Base-by-base conservation (phyloP, 371 early-diverging fungal genomes). In the Mortierella sp. region DNA sequence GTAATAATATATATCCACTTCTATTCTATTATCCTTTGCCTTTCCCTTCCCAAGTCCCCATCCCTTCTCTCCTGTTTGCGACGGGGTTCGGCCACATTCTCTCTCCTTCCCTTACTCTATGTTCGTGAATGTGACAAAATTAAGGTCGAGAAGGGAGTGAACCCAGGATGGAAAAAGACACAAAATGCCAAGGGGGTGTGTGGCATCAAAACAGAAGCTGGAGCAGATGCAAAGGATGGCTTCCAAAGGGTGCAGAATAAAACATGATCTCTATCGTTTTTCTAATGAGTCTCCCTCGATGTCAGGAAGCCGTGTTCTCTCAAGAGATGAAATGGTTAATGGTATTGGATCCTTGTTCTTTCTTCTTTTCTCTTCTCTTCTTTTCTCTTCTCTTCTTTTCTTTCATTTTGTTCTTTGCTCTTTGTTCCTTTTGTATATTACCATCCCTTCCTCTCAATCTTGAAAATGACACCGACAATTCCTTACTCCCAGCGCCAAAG, bases 281-380 rank as follows among this genome's bases (percentile, higher is more conserved):
- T 61, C 10, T 39, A 50, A 19, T 4, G 29, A 7, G 31, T 55
- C 11, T 13, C 55, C 31, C 16, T 55, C 16, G 29, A n/a, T 16
- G 74, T 74, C 67, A 63, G 74, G 45, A 39, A 47, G 31, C n/a
- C 11, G 11, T 31, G 9, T 19, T 65, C 65, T n/a, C 44, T 37
- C n/a, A n/a, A n/a, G n/a, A n/a, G n/a, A n/a, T n/a, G n/a, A n/a
- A n/a, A n/a, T n/a, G n/a, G n/a, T 19, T 26, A 37, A n/a, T 29
- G 24, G 44, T 43, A 65, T 43, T 48, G 9, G 10, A 11, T 8
- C 26, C 26, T 9, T 31, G 31, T 47, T 26, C 44, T 14, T 37
- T 11, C 19, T n/a, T 34, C 43, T 44, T 43, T 26, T 69, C 43
- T 37, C 13, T 8, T 8, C 19, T 34, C 29, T 50, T 45, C 16